Conservation (phyloP, 257 asterid genomes). For the Echites panduratus region DNA sequence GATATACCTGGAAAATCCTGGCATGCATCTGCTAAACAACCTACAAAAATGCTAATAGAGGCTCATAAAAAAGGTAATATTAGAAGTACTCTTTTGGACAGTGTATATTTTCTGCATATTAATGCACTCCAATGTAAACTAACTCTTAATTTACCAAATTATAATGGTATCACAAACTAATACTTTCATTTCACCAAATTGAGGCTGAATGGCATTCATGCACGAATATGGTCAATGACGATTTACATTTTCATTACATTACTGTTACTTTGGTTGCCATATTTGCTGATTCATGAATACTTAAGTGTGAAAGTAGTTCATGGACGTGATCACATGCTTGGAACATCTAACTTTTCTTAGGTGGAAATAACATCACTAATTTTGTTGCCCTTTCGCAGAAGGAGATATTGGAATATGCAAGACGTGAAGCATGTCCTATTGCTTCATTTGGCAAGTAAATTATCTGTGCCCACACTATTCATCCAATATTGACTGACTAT, state of each 20-base stretch:
- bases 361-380: background rate
- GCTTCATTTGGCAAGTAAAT: conserved; percentile 27
- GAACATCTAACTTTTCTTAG: background rate
- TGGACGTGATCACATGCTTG: background rate
- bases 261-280: background rate
- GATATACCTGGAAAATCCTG: background rate
- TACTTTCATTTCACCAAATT: background rate
- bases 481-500: background rate
- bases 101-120: background rate
- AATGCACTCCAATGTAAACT: background rate
- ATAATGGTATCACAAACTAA: background rate
- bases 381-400: conserved; percentile 32
- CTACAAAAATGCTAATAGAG: background rate
- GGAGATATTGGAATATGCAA: conserved; percentile 40
- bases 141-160: background rate
- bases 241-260: background rate
- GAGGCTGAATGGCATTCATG: background rate
- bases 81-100: background rate
- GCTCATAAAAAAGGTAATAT: background rate
- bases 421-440: conserved; percentile 41
- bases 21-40: background rate
- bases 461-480: background rate
- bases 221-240: background rate
- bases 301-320: background rate
- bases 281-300: background rate